phyloP scores from a whole-genome alignment of 371 early-diverging fungal genomes.

The Funneliformis caledonium region DNA sequence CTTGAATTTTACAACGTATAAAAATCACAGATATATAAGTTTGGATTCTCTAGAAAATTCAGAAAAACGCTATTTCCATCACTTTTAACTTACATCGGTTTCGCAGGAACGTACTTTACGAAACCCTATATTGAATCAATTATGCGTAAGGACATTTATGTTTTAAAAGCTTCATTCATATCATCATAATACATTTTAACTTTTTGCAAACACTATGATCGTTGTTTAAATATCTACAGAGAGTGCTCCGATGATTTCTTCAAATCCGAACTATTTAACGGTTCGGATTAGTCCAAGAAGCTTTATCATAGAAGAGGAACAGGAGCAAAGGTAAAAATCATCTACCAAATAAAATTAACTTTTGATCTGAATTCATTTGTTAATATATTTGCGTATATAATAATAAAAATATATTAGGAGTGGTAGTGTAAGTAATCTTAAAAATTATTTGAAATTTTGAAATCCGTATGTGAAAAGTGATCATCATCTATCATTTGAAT shows the following conservation, averaged over 20 bases:
- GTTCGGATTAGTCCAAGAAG: background rate
- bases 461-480: background rate
- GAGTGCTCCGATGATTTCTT: background rate
- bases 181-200: too few relatives aligned
- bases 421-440: background rate
- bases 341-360: background rate
- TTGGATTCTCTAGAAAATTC: constrained; percentile 5
- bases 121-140: background rate
- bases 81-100: background rate
- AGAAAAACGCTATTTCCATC: background rate
- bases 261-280: background rate
- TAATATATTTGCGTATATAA: background rate
- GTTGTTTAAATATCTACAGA: constrained; percentile 2
- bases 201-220: background rate
- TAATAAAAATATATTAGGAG: background rate
- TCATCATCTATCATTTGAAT: background rate
- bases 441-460: background rate
- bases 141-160: constrained; percentile 3
- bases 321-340: constrained; percentile 5
- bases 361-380: background rate
- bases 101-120: background rate
- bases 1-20: too few relatives aligned
- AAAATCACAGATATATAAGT: background rate
- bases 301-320: background rate
- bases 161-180: background rate